Evolutionary conservation across 2,329 filamentous ascomycete species (phyloP).

Genomic region (Chalaropsis thielavioides): DNA sequence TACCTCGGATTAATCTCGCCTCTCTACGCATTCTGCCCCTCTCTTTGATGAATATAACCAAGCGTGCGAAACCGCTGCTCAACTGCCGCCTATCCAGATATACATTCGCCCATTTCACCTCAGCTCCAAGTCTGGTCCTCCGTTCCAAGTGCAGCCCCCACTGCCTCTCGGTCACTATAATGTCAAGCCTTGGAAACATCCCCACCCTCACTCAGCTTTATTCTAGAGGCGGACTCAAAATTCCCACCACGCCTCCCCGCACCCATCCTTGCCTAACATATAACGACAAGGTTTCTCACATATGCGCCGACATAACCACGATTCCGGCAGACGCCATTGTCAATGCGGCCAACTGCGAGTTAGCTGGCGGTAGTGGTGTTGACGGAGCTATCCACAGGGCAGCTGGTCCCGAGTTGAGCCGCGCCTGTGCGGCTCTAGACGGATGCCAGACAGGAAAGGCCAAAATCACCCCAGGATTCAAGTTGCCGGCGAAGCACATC

Average conservation of each 20-base stretch:
- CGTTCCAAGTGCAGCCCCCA: neutral
- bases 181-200: neutral
- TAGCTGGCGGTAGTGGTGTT: slow-evolving; percentile 82
- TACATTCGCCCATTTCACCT: no score
- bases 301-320: slow-evolving; percentile 68
- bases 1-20: neutral
- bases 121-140: neutral
- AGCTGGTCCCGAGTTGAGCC: slow-evolving; percentile 52
- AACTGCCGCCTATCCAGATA: no score
- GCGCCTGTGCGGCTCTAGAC: slow-evolving; percentile 19
- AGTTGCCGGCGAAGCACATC: slow-evolving; percentile 60
- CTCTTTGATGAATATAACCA: no score
- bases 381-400: slow-evolving; percentile 75
- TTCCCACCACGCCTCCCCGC: neutral
- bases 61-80: no score
- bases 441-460: slow-evolving; percentile 69
- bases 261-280: slow-evolving; percentile 24
- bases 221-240: neutral
- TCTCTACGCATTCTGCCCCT: no score
- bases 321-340: slow-evolving; percentile 71
- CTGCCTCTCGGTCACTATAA: neutral
- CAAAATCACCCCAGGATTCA: slow-evolving; percentile 68
- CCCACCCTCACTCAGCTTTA: neutral
- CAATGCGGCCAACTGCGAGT: slow-evolving; percentile 71
- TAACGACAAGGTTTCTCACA: slow-evolving; percentile 57